Base-by-base conservation (phyloP, 305 asterid species). In the Solanum hybrid region DNA sequence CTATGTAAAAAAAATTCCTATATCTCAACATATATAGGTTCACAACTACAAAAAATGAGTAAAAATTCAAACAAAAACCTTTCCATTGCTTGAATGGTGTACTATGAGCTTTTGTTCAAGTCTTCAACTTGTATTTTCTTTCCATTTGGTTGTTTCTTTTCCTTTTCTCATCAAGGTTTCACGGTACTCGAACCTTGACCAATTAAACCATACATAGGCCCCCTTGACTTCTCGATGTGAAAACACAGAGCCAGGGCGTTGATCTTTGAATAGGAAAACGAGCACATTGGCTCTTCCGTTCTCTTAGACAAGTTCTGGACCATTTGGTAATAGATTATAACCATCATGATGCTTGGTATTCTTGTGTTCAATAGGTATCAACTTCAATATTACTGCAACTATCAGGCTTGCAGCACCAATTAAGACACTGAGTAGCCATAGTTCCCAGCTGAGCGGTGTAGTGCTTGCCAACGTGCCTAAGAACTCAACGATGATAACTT, bases 401-500 rank as follows among this genome's bases (percentile, higher is more conserved):
- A 97, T 94, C 95, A 97, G 90, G 92, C 97, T 92, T 17, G 93
- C 93, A 1, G 96, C 92, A 2, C 99, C 98, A 24, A 97, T 89
- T 15, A 87, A 45, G 70, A 97, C 79, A 76, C 99, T 95, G 76
- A 93, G 91, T 22, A 94, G 29, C 99, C 99, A 97, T 81, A 97
- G 92, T 89, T 95, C 91, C 98, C 97, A 94, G 92, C 88, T 93
- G 75, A 97, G 89, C 1, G 98, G 99, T 7, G 94, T 94, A 1
- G 99, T 97, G 95, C 97, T 95, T 6, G 99, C 99, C 87, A 97
- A 96, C 2, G 98, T 91, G 51, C 99, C 99, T 68, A 97, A 91
- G 91, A 96, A 96, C 90, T 97, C 98, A 39, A 97, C 98, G 79
- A 97, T 96, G 34, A 97, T 89, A 10, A 94, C 96, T 93, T 97